Conservation (phyloP, 2,329 filamentous ascomycete species). For the Diaporthe sp. region DNA sequence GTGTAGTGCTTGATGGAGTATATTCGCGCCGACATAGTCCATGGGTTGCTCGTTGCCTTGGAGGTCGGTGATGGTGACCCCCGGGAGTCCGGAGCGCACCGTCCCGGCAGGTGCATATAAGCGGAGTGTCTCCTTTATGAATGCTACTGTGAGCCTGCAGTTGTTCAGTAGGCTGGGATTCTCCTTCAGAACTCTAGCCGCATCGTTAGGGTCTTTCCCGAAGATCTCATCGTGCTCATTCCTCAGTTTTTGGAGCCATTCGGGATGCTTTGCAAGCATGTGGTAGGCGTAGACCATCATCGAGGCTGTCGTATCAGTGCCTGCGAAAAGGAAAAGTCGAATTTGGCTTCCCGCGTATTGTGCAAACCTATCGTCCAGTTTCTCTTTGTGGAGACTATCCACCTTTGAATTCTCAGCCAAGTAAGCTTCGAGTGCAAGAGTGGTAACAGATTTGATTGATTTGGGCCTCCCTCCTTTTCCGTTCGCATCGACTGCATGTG, state of each 20-base stretch:
- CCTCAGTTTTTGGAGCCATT: slow-evolving; percentile 2
- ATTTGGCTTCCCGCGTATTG: slow-evolving; percentile 13
- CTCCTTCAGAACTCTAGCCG: neutral
- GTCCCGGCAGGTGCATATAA: slow-evolving; percentile 10
- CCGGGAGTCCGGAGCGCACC: neutral
- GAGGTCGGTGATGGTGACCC: slow-evolving; percentile 5
- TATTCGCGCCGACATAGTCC: slow-evolving; percentile 13
- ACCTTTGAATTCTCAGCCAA: neutral
- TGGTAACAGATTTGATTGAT: slow-evolving; percentile 12
- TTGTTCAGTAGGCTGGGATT: slow-evolving; percentile 2
- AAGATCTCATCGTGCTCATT: slow-evolving; percentile 15
- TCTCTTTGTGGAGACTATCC: neutral
- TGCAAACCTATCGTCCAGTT: slow-evolving; percentile 15
- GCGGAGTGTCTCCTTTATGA: slow-evolving; percentile 20
- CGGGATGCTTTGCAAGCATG: slow-evolving; percentile 28
- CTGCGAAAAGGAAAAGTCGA: slow-evolving; percentile 23
- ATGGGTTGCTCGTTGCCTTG: slow-evolving; percentile 16
- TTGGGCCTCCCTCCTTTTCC: neutral
- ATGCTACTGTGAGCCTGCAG: slow-evolving; percentile 20
- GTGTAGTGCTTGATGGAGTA: slow-evolving; percentile 23
- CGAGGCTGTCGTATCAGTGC: slow-evolving; percentile 8
- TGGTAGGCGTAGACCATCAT: slow-evolving; percentile 20
- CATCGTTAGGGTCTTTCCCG: neutral
- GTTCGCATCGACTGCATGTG: neutral
- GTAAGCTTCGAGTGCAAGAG: slow-evolving; percentile 24